Percentiles rank a stretch among this genome's conserved stretches.
Evolutionary conservation across 768 basidiomycete genomes (phyloP).

Genomic region (Pleurotus djamor): DNA sequence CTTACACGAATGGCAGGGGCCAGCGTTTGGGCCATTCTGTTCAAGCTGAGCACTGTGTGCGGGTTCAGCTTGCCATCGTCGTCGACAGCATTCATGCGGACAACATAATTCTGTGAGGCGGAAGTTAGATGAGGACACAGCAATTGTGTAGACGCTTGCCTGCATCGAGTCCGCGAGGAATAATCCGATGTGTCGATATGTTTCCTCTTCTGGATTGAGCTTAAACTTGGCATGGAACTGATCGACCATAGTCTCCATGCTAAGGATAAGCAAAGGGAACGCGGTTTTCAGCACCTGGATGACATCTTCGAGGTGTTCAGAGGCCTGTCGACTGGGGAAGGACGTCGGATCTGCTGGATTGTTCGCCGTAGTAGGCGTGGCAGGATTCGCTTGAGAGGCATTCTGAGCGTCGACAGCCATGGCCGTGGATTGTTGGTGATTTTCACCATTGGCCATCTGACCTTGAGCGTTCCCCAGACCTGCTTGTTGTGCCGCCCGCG

Average conservation of each 20-base stretch:
- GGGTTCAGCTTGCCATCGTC: constrained; percentile 65
- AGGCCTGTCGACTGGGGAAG: constrained; percentile 58
- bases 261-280: constrained; percentile 91
- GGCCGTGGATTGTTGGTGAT: constrained; percentile 10
- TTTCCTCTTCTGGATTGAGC: constrained; percentile 86
- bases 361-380: constrained; percentile 7
- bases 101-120: constrained; percentile 56
- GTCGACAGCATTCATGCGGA: constrained; percentile 61
- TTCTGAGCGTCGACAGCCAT: background rate
- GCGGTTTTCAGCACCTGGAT: constrained; percentile 92
- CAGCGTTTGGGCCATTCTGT: constrained; percentile 61
- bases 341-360: constrained; percentile 21
- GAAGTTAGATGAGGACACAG: background rate
- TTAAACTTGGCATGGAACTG: constrained; percentile 91
- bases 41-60: constrained; percentile 53
- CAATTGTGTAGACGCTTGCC: constrained; percentile 37
- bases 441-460: constrained; percentile 12
- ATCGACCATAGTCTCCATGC: constrained; percentile 96
- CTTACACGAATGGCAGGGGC: constrained; percentile 56
- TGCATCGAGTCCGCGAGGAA: constrained; percentile 84
- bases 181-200: constrained; percentile 88
- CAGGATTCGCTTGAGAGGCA: constrained; percentile 1
- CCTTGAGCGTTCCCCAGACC: background rate
- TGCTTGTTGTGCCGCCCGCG: constrained; percentile 30
- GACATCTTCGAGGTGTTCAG: constrained; percentile 92